Conservation (phyloP, 768 basidiomycete species). For the Serendipita sp. region DNA sequence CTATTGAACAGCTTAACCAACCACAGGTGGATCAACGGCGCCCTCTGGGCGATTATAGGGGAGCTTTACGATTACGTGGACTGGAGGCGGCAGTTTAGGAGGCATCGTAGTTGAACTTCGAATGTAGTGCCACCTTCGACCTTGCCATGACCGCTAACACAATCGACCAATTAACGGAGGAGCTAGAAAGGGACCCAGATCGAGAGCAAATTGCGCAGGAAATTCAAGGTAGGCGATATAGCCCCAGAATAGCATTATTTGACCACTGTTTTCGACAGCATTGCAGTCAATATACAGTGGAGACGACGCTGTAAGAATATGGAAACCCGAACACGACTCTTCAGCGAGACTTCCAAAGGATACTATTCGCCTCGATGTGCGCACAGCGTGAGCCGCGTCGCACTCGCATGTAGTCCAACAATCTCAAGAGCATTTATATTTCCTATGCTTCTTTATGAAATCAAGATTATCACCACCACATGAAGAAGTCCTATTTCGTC, state of each 20-base stretch:
- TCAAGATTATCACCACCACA: constrained; percentile 33
- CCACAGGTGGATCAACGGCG: constrained; percentile 49
- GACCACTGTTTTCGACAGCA: constrained; percentile 24
- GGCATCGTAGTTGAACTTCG: constrained; percentile 12
- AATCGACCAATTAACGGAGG: constrained; percentile 16
- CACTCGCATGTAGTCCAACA: not conserved
- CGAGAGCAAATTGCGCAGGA: constrained; percentile 31
- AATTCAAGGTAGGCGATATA: constrained; percentile 23
- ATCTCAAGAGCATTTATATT: constrained; percentile 30
- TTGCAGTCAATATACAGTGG: constrained; percentile 75
- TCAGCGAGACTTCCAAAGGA: constrained; percentile 15
- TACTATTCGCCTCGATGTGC: constrained; percentile 47
- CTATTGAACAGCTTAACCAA: constrained; percentile 22
- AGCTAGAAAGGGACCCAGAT: constrained; percentile 19
- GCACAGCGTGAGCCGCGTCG: constrained; percentile 37
- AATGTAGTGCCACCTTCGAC: not conserved
- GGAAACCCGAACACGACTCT: constrained; percentile 24
- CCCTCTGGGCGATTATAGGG: constrained; percentile 66
- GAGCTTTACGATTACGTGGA: constrained; percentile 64
- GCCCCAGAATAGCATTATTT: not conserved
- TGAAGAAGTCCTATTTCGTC: constrained; percentile 18
- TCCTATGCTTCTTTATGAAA: constrained; percentile 25
- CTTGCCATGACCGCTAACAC: constrained; percentile 9
- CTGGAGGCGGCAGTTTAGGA: constrained; percentile 17
- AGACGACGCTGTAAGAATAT: constrained; percentile 37